Conservation (phyloP, 176 grass and related monocot species). For the Cocos nucifera region DNA sequence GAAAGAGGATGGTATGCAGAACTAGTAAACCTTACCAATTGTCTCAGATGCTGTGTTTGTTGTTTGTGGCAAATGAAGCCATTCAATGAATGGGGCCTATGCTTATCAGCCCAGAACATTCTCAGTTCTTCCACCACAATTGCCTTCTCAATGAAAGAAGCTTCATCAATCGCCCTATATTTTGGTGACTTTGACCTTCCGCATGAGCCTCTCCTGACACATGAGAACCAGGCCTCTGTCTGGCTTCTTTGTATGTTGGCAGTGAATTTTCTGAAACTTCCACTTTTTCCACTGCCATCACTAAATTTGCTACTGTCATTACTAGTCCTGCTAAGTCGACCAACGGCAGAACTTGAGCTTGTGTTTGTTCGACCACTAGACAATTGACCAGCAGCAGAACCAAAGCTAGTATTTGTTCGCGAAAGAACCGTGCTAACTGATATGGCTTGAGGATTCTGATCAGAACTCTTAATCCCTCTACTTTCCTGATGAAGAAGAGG, state of each 20-base stretch:
- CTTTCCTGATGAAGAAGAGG: constrained; percentile 16
- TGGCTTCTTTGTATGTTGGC: constrained; percentile 43
- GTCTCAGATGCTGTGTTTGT: constrained; percentile 56
- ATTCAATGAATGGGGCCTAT: constrained; percentile 34
- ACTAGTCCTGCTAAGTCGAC: constrained; percentile 11
- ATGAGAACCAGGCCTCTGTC: constrained; percentile 61
- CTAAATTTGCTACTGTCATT: constrained; percentile 38
- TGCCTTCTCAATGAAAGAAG: constrained; percentile 52
- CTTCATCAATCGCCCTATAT: constrained; percentile 22
- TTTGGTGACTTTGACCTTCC: constrained; percentile 27
- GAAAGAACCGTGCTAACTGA: constrained; percentile 32
- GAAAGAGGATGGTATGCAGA: constrained; percentile 4
- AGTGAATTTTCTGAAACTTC: constrained; percentile 49
- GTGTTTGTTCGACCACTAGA: constrained; percentile 24
- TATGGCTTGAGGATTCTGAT: constrained; percentile 21
- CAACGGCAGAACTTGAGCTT: constrained; percentile 17
- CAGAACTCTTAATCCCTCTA: constrained; percentile 24
- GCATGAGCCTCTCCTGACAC: constrained; percentile 39
- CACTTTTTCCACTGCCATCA: constrained; percentile 48
- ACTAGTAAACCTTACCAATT: constrained; percentile 32
- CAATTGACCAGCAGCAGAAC: constrained; percentile 25
- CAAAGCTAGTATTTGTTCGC: constrained; percentile 33
- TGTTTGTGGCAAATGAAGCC: constrained; percentile 60
- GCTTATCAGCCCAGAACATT: constrained; percentile 64
- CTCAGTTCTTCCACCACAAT: constrained; percentile 46